Base-by-base conservation (phyloP, 2,329 filamentous ascomycete species). In the Phaeophleospora eucalypticola region DNA sequence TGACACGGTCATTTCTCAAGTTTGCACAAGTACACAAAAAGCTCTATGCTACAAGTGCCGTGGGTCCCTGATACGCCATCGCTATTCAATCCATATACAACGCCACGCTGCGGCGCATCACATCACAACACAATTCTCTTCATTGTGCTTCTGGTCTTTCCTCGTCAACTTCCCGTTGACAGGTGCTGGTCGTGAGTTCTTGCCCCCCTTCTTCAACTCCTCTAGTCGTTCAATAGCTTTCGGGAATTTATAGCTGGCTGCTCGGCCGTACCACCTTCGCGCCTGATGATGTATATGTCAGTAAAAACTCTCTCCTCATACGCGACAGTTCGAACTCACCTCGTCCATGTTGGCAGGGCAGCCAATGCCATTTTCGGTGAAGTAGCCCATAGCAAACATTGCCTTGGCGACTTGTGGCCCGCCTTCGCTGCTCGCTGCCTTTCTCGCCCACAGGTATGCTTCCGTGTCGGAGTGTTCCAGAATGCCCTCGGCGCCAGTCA, bases 311-410 rank as follows among this genome's bases (percentile, higher is more conserved):
- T 7, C 24, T 29, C 7, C 24, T 29, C 6, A 29, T 29, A 6
- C 24, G 24, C 6, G 24, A 29, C 24, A 7, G 24, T 29, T 7
- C 12, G 7, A 12, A 76, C 95, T 96, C 17, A 91, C 93, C 70
- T 97, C 93, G 61, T 98, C 93, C 59, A 96, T 62, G 65, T 91
- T 94, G 7, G 86, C 82, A 14, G 84, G 77, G 54, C 88, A 83
- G 21, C 93, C 93, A 58, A 98, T 97, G 10, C 93, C 93, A 40
- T 93, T 84, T 69, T 98, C 93, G 0, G 88, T 94, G 64, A 95
- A 96, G 70, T 97, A 96, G 0, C 93, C 93, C 86, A 98, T 95
- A 0, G 91, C 93, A 70, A 96, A 97, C 71, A 97, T 87, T 0
- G 93, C 93, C 74, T 97, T 98, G 6, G 89, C 83, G 32, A 96